phyloP scores from a whole-genome alignment of 2,329 filamentous ascomycete species.

The Fusarium sp. region DNA sequence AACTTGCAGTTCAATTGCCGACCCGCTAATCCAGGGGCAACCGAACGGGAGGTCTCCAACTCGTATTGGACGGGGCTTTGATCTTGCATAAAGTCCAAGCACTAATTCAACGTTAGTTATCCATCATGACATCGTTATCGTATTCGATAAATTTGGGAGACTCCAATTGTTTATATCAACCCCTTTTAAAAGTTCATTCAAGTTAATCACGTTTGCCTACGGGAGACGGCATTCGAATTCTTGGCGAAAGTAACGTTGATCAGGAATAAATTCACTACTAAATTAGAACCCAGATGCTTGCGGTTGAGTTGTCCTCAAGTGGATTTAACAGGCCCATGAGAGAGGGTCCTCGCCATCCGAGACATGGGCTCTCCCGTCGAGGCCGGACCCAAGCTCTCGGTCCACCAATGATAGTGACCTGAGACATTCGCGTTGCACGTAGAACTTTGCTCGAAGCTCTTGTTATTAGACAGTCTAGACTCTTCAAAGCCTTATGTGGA shows the following conservation, averaged over 20 bases:
- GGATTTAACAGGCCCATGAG: conserved; percentile 1
- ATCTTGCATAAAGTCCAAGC: conserved; percentile 30
- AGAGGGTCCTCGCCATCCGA: conserved; percentile 2
- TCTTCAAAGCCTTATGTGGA: not conserved
- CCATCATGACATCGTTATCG: conserved; percentile 1
- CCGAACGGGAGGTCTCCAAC: conserved; percentile 15
- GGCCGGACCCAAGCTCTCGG: conserved; percentile 15
- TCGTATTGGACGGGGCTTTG: conserved; percentile 34
- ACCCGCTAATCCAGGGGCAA: conserved; percentile 34
- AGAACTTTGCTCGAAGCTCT: conserved; percentile 2
- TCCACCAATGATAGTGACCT: not conserved
- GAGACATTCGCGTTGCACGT: not conserved
- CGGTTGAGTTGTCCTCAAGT: conserved; percentile 1
- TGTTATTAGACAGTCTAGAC: not conserved
- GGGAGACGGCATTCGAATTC: conserved; percentile 12
- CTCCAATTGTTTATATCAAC: not conserved
- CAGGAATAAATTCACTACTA: not conserved
- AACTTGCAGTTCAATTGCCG: conserved; percentile 4
- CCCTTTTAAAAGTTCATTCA: not conserved
- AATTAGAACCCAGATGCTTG: conserved; percentile 8
- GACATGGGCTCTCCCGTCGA: conserved; percentile 15
- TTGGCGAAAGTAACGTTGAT: conserved; percentile 21
- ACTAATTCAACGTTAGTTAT: conserved; percentile 3
- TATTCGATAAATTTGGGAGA: not conserved
- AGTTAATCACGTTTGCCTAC: not conserved